Conservation (phyloP, 1,284 basidiomycete species). For the Ceraceosorus bombacis region DNA sequence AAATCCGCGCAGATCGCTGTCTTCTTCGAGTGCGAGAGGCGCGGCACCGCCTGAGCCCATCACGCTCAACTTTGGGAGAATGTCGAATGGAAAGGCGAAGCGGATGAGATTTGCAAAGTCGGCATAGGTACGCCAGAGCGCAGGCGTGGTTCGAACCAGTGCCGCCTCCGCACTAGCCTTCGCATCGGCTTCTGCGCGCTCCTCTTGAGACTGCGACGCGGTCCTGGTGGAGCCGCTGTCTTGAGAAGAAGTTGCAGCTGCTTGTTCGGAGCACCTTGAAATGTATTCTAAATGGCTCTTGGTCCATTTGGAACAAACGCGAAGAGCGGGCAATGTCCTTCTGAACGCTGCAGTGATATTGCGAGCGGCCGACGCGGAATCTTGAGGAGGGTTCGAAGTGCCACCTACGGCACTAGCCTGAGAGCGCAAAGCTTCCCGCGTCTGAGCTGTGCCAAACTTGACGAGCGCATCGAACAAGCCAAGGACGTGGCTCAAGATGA, state of each 20-base stretch:
- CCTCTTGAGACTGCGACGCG: neutral
- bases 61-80: constrained; percentile 57
- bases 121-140: constrained; percentile 63
- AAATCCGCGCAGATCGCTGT: constrained; percentile 81
- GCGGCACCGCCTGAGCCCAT: constrained; percentile 41
- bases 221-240: neutral
- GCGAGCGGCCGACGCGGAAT: neutral
- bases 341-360: constrained; percentile 70
- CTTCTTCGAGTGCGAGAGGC: constrained; percentile 70
- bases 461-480: constrained; percentile 63
- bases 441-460: constrained; percentile 58
- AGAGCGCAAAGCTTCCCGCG: constrained; percentile 47
- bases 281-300: constrained; percentile 70
- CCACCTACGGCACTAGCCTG: neutral
- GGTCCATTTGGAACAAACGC: constrained; percentile 84
- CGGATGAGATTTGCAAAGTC: constrained; percentile 62
- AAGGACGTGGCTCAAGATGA: constrained; percentile 66
- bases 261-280: constrained; percentile 27
- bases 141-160: neutral
- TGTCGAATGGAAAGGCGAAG: constrained; percentile 63
- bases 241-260: constrained; percentile 8
- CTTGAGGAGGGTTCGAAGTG: neutral
- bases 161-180: neutral
- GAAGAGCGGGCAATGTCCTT: constrained; percentile 73
- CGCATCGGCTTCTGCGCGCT: constrained; percentile 1